Evolutionary conservation across 2,329 filamentous ascomycete species (phyloP).

Genomic region (Cercospora janseana): DNA sequence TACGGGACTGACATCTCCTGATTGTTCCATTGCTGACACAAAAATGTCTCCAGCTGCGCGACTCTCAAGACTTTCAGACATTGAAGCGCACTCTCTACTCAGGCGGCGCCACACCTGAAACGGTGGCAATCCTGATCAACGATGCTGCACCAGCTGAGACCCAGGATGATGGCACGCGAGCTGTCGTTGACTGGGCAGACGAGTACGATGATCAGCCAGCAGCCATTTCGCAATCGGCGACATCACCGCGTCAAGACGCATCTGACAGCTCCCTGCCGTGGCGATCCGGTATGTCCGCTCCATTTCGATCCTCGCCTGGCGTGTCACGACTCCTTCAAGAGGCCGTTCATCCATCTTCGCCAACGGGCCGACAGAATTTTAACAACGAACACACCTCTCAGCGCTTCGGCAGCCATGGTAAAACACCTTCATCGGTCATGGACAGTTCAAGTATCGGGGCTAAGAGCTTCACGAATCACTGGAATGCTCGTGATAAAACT

Average conservation of each 20-base stretch:
- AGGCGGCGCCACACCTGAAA: constrained; percentile 52
- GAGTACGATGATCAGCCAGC: constrained; percentile 16
- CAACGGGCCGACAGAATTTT: constrained; percentile 8
- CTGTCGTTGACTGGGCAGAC: constrained; percentile 28
- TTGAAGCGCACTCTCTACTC: constrained; percentile 51
- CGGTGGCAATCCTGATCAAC: constrained; percentile 49
- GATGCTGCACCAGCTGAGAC: constrained; percentile 27
- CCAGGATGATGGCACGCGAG: constrained; percentile 2
- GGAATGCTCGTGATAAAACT: constrained; percentile 8
- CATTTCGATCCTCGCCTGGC: constrained; percentile 21
- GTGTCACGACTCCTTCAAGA: constrained; percentile 17
- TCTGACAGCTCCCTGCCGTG: constrained; percentile 13
- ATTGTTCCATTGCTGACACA: background rate
- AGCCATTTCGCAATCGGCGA: constrained; percentile 2
- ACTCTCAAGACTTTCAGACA: constrained; percentile 53
- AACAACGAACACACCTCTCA: constrained; percentile 14
- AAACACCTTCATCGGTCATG: constrained; percentile 22
- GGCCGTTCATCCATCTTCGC: background rate
- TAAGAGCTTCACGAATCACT: constrained; percentile 24
- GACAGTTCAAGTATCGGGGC: constrained; percentile 27
- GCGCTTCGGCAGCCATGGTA: constrained; percentile 26
- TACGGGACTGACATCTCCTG: constrained; percentile 36
- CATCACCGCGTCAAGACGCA: background rate
- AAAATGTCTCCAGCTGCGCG: constrained; percentile 37
- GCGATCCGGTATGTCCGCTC: constrained; percentile 14